Percentiles rank a stretch among this genome's conserved stretches.
Evolutionary conservation across 2,329 filamentous ascomycete genomes (phyloP).

Genomic region (Xylariomycetidae sp.): DNA sequence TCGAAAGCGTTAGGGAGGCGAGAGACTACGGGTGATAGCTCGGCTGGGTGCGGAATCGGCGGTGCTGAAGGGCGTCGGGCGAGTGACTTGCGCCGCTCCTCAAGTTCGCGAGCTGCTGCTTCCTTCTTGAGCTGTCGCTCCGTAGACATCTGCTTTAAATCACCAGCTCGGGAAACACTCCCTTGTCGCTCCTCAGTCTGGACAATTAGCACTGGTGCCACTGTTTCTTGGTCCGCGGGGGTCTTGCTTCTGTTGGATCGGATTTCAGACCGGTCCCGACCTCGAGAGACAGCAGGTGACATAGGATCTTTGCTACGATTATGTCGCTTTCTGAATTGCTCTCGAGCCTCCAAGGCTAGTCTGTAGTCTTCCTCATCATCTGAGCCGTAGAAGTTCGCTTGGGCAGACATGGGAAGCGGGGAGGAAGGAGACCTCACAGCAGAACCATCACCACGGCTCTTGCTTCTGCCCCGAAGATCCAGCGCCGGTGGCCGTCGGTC

Average conservation of each 20-base stretch:
- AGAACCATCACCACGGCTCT: conserved; percentile 55
- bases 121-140: conserved; percentile 67
- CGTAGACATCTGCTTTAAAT: conserved; percentile 51
- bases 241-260: conserved; percentile 30
- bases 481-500: conserved; percentile 39
- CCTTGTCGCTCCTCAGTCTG: no score
- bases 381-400: conserved; percentile 49
- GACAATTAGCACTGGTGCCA: conserved; percentile 11
- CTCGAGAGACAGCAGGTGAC: conserved; percentile 24
- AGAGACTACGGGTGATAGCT: conserved; percentile 38
- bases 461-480: conserved; percentile 58
- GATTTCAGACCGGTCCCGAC: conserved; percentile 35
- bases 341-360: conserved; percentile 48
- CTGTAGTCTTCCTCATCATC: conserved; percentile 63
- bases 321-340: conserved; percentile 52
- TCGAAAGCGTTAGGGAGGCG: conserved; percentile 34
- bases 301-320: conserved; percentile 40
- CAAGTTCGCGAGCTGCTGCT: conserved; percentile 75
- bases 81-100: conserved; percentile 80
- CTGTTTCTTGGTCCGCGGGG: conserved; percentile 19
- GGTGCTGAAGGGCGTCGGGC: conserved; percentile 76
- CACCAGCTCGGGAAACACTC: conserved; percentile 51
- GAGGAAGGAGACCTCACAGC: conserved; percentile 70
- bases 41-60: conserved; percentile 69
- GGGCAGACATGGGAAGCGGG: conserved; percentile 69